Percentiles rank a stretch among this genome's conserved stretches.
Conservation (phyloP, 805 yeast genomes). For the Metschnikowia cerradonensis region DNA sequence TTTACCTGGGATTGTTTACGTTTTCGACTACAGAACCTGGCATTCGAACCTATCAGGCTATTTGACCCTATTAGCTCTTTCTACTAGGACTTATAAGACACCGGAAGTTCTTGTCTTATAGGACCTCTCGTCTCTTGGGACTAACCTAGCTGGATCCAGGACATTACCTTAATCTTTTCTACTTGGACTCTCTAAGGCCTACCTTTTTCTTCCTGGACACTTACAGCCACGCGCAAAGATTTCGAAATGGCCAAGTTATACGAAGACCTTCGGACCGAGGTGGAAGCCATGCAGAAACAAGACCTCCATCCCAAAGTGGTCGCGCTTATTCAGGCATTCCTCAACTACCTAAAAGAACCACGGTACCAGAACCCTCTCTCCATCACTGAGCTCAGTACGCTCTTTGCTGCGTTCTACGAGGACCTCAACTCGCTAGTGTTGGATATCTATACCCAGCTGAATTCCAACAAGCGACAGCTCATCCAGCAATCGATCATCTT, state of each 20-base stretch:
- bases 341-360: constrained; percentile 39
- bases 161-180: no score
- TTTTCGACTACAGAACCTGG: no score
- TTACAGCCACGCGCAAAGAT: no score
- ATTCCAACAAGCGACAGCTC: constrained; percentile 36
- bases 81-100: no score
- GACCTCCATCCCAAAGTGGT: constrained; percentile 27
- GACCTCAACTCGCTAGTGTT: constrained; percentile 35
- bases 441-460: constrained; percentile 34
- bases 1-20: no score
- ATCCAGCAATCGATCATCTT: constrained; percentile 28
- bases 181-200: no score
- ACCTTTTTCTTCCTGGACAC: no score
- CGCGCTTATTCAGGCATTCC: constrained; percentile 25
- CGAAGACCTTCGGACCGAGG: constrained; percentile 23
- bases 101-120: no score
- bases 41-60: no score
- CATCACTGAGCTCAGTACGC: constrained; percentile 28
- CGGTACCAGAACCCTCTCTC: constrained; percentile 40
- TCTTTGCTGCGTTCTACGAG: constrained; percentile 35
- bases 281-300: constrained; percentile 12
- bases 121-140: no score
- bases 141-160: no score
- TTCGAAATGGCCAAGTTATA: constrained; percentile 4
- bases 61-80: no score